Base-by-base conservation (phyloP, 2,329 filamentous ascomycete genomes). In the Fusarium coffeatum region DNA sequence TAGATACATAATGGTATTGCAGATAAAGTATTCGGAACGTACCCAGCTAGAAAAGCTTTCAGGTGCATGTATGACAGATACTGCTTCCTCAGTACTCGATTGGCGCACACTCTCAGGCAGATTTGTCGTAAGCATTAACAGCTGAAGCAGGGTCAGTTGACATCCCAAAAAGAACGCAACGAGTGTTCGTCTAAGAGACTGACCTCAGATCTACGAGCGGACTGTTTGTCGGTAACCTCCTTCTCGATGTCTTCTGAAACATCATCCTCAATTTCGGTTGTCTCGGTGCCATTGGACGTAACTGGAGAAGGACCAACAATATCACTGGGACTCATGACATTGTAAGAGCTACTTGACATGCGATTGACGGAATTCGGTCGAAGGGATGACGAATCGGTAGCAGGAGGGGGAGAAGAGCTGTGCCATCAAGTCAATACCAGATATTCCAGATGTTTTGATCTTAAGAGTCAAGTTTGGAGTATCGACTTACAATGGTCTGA, bases 1-100 rank as follows among this genome's bases (percentile, higher is more conserved):
- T 59, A 79, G 78, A 59, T 34, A 22, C 34, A 18, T 37, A 15
- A 34, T 49, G 13, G 27, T 23, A 32, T 57, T 27, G 11, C 22
- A 27, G 16, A 27, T 32, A 27, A 3, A 15, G 49, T 48, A 15
- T 18, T 28, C 40, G 11, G 45, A 43, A 78, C 87, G 77, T 79
- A 96, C 93, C 87, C 96, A 97, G 72, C 88, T 88, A 59, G 89
- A 87, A 79, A 96, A 98, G 66, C 91, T 93, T 69, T 93, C 86
- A 0, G 94, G 94, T 18, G 93, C 93, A 83, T 97, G 94, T 72
- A 98, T 97, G 57, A 97, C 94, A 2, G 94, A 98, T 55, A 93
- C 87, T 25, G 93, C 91, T 72, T 94, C 93, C 71, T 97, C 93
- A 66, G 89, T 90, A 25, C 87, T 86, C 55, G 83, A 82, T 54